These are phyloP conservation scores for Aspergillus ostianus DNA, from an alignment of 495 filamentous ascomycete genomes.

Conservation along the genomic window DNA sequence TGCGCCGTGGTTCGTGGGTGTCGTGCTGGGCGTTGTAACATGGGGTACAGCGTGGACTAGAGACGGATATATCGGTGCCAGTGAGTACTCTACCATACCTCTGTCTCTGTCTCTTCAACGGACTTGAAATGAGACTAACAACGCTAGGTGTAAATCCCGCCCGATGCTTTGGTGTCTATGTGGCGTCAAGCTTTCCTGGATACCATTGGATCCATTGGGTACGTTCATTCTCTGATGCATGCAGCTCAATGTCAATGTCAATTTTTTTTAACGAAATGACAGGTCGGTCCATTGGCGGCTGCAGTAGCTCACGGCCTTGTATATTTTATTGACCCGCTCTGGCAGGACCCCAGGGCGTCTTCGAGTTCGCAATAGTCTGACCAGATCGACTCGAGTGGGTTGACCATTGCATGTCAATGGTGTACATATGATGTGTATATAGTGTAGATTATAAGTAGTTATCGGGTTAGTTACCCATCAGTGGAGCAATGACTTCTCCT, in stretches of 20 bases:
- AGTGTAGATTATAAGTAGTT: too few relatives aligned
- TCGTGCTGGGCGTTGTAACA: conserved; percentile 43
- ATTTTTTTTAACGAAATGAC: conserved; percentile 12
- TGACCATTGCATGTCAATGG: neutral
- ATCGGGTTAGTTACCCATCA: too few relatives aligned
- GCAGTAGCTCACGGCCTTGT: conserved; percentile 28
- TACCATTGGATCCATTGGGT: conserved; percentile 43
- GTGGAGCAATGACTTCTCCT: too few relatives aligned
- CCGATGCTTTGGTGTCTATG: conserved; percentile 34
- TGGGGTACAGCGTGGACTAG: conserved; percentile 45
- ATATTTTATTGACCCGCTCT: conserved; percentile 32
- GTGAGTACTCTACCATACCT: conserved; percentile 18
- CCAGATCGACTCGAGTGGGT: too few relatives aligned
- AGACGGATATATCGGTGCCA: conserved; percentile 44
- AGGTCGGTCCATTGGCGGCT: conserved; percentile 31
- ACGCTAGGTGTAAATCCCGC: conserved; percentile 33
- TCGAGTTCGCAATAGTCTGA: neutral
- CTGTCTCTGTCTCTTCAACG: neutral
- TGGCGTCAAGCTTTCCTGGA: conserved; percentile 26
- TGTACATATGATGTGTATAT: neutral
- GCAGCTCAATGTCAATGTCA: neutral
- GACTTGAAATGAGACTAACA: neutral
- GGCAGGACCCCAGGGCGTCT: conserved; percentile 13
- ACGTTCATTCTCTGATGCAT: conserved; percentile 7
- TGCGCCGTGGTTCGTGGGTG: conserved; percentile 52